phyloP scores from a whole-genome alignment of 148 eudicot species.

The Vaccinium myrtillus region DNA sequence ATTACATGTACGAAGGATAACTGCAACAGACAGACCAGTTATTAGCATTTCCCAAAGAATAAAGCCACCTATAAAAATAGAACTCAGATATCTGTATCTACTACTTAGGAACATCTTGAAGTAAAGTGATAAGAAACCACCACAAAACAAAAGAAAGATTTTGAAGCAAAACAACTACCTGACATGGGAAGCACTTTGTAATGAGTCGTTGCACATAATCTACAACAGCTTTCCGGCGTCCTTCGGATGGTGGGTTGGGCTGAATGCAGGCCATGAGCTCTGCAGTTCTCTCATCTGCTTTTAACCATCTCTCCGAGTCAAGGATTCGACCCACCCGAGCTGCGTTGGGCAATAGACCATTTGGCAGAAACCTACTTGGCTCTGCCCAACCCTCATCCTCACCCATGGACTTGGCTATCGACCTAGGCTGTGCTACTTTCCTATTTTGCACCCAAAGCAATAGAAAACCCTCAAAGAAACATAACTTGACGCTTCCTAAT shows the following conservation, averaged over 20 bases:
- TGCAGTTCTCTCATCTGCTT: slow-evolving; percentile 74
- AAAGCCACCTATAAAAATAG: neutral
- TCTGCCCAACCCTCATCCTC: slow-evolving; percentile 37
- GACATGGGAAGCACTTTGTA: slow-evolving; percentile 65
- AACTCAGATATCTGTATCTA: neutral
- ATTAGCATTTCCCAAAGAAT: neutral
- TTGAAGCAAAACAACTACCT: slow-evolving; percentile 38
- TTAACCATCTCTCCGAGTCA: slow-evolving; percentile 60
- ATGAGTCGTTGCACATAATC: slow-evolving; percentile 73
- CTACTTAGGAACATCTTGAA: neutral
- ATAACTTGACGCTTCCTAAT: neutral
- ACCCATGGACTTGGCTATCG: slow-evolving; percentile 35
- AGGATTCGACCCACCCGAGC: slow-evolving; percentile 42
- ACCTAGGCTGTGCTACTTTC: neutral
- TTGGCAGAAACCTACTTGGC: slow-evolving; percentile 46
- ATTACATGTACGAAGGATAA: neutral
- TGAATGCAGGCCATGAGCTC: slow-evolving; percentile 78
- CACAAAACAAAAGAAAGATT: neutral
- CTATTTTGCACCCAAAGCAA: slow-evolving; percentile 12
- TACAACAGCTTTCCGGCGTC: slow-evolving; percentile 72
- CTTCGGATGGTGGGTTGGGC: slow-evolving; percentile 67
- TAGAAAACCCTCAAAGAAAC: neutral
- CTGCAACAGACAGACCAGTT: neutral
- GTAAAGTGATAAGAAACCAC: neutral
- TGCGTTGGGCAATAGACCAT: slow-evolving; percentile 61